These are phyloP conservation scores for Backusella luteola DNA, from an alignment of 192 early-diverging fungal genomes.

Conservation along the genomic window DNA sequence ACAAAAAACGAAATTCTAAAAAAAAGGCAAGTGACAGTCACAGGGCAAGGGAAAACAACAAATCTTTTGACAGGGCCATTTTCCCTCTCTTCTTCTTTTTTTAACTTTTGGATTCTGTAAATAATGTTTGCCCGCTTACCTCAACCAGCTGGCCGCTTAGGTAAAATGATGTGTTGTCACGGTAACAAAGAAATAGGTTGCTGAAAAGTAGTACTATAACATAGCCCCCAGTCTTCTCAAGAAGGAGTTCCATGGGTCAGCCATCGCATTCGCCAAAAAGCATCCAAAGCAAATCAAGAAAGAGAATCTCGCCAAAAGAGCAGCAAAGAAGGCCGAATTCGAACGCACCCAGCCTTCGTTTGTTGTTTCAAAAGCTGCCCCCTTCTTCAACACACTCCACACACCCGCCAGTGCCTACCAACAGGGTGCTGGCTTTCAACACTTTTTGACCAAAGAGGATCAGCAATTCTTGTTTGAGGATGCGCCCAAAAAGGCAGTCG, in stretches of 20 bases:
- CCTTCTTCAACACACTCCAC: conserved; percentile 33
- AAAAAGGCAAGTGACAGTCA: background rate
- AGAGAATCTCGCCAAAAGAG: conserved; percentile 40
- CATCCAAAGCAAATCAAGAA: conserved; percentile 44
- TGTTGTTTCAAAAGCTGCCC: conserved; percentile 25
- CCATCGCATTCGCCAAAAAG: conserved; percentile 26
- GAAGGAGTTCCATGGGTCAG: conserved; percentile 32
- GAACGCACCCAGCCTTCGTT: conserved; percentile 37
- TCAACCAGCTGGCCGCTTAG: conserved; percentile 1
- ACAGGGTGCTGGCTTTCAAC: conserved; percentile 37
- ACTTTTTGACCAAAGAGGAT: conserved; percentile 49
- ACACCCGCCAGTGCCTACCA: conserved; percentile 33
- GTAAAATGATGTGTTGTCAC: background rate
- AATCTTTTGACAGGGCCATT: conserved; percentile 9
- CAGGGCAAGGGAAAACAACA: background rate
- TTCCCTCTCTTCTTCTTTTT: background rate
- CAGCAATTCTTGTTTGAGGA: conserved; percentile 48
- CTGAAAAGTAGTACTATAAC: no score
- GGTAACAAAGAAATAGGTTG: no score
- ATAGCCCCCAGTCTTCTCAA: background rate
- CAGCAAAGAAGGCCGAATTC: conserved; percentile 23
- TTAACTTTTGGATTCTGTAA: background rate
- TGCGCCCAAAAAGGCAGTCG: conserved; percentile 38
- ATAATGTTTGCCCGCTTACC: conserved; percentile 5
- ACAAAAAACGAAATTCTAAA: background rate